Conservation (phyloP, 2,329 filamentous ascomycete species). For the Mollisiaceae sp. region DNA sequence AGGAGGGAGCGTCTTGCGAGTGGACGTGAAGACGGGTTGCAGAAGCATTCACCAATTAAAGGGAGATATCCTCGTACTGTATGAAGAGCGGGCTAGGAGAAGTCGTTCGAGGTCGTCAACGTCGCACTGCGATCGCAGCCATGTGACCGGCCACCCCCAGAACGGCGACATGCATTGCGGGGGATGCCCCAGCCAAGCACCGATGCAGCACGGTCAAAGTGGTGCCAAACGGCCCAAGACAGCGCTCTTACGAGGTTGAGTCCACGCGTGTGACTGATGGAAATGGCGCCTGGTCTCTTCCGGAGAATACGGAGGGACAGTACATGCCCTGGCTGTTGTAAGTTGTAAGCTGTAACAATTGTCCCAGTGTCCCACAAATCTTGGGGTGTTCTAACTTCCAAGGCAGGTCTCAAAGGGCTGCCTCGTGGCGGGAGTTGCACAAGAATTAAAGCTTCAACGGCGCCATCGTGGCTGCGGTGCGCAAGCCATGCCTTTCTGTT, state of each 20-base stretch:
- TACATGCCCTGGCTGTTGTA: too few relatives aligned
- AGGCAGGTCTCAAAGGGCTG: not conserved
- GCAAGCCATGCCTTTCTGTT: not conserved
- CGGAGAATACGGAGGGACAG: not conserved
- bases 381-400: not conserved
- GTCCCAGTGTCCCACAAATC: not conserved
- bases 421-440: not conserved
- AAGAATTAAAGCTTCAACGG: not conserved
- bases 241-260: too few relatives aligned
- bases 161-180: not conserved
- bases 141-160: slow-evolving; percentile 1
- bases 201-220: not conserved
- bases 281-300: not conserved
- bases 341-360: too few relatives aligned
- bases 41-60: not conserved
- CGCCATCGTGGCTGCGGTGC: not conserved
- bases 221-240: not conserved
- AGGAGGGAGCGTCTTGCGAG: not conserved
- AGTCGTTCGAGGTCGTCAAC: not conserved
- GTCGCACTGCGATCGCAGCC: not conserved
- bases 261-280: slow-evolving; percentile 9
- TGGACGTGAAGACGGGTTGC: not conserved
- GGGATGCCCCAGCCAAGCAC: not conserved
- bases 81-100: not conserved
- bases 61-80: not conserved